Conservation (phyloP, 768 basidiomycete species). For the Stropharia rugosoannulata region DNA sequence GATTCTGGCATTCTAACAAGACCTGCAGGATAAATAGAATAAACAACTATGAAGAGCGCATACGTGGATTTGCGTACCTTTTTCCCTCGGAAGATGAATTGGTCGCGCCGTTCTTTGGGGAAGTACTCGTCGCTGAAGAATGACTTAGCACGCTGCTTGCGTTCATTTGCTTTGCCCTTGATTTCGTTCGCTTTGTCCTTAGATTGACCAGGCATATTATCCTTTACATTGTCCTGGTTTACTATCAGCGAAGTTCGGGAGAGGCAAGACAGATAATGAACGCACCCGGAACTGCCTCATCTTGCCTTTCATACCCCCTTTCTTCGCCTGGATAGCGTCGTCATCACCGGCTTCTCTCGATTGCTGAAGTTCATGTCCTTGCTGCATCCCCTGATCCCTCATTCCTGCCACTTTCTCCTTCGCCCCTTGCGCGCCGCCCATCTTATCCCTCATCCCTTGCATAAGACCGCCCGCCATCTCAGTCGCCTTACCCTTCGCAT, state of each 20-base stretch:
- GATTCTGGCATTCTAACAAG: constrained; percentile 90
- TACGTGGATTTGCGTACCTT: constrained; percentile 51
- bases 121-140: constrained; percentile 84
- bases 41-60: background rate
- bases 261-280: constrained; percentile 22
- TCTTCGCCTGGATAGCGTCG: constrained; percentile 27
- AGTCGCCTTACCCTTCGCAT: constrained; percentile 10
- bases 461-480: background rate
- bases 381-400: constrained; percentile 1
- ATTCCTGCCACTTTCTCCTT: constrained; percentile 6
- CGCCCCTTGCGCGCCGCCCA: background rate
- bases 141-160: constrained; percentile 57
- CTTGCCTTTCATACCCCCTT: constrained; percentile 30
- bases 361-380: background rate
- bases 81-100: constrained; percentile 91
- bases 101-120: constrained; percentile 87
- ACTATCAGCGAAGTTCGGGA: constrained; percentile 18
- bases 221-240: constrained; percentile 27
- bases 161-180: constrained; percentile 53
- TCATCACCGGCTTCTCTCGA: background rate
- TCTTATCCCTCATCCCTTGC: background rate
- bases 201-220: constrained; percentile 68
- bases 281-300: constrained; percentile 37
- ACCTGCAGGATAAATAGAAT: constrained; percentile 38
- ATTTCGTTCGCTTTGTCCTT: constrained; percentile 51